Base-by-base conservation (phyloP, 495 filamentous ascomycete species). In the Hypoxylon lienhwacheense region DNA sequence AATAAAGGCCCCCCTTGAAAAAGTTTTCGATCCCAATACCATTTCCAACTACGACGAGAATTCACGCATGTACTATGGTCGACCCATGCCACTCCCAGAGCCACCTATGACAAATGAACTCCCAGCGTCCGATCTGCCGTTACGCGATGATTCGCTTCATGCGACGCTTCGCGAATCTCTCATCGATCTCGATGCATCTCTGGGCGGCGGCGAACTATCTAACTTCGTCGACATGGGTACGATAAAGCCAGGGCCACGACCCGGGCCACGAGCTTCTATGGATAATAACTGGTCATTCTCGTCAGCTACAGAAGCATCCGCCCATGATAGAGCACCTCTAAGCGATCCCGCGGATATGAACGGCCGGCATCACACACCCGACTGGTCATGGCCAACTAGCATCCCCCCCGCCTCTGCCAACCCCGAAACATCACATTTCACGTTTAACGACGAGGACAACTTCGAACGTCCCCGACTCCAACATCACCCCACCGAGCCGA, bases 351-450 rank as follows among this genome's bases (percentile, higher is more conserved):
- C 70, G 1, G 77, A 78, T 52, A 54, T 59, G 36, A 59, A 70
- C 29, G 61, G 68, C 25, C 74, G 77, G 55, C 71, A 80, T 16
- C 70, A 76, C 5, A 81, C 81, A 0, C 75, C 80, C 34, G 82
- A 86, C 32, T 85, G 82, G 82, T 83, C 77, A 28, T 85, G 84
- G 63, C 81, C 83, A 2, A 70, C 77, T 17, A 70, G 65, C 24
- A 73, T 76, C 10, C 67, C 77, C 2, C 74, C 75, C 3, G 72
- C 73, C 3, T 78, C 78, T 4, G 77, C 75, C 3, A 73, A 77
- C 36, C 75, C 77, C 0, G 77, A 81, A 48, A 61, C 75, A 45
- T 76, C 74, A 0, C 66, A 74, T 35, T 81, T 80, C 47, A 67
- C 76, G 0, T 73, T 74, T 46, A 51, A 66, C 55, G 70, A 73